These are phyloP conservation scores for Wickerhamomyces mucosus DNA, from an alignment of 805 yeast genomes.

Conservation along the genomic window DNA sequence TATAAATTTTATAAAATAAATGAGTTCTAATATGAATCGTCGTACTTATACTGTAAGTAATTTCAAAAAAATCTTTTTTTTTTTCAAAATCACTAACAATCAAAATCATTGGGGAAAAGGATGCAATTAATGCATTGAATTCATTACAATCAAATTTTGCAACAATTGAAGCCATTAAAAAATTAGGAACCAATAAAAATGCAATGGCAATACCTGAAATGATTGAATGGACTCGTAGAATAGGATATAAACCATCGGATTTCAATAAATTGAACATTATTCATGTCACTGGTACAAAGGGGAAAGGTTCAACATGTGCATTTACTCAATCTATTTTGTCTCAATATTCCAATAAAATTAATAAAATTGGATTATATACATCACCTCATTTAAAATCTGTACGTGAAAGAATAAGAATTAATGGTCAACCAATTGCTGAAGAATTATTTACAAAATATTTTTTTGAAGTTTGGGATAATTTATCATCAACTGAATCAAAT, in stretches of 20 bases:
- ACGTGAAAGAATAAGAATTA: conserved; percentile 80
- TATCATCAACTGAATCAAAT: conserved; percentile 52
- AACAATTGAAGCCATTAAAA: conserved; percentile 72
- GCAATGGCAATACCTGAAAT: conserved; percentile 76
- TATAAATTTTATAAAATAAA: too few relatives aligned
- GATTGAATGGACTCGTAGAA: conserved; percentile 66
- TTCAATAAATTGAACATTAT: conserved; percentile 69
- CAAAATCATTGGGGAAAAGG: conserved; percentile 25
- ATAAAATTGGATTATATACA: conserved; percentile 84
- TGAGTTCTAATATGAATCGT: too few relatives aligned
- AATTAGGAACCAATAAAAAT: conserved; percentile 52
- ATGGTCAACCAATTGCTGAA: conserved; percentile 80
- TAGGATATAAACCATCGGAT: conserved; percentile 58
- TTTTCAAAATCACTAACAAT: conserved; percentile 1
- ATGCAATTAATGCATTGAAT: conserved; percentile 80
- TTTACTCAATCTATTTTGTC: conserved; percentile 73
- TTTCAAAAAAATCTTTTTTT: not conserved
- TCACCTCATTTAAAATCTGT: conserved; percentile 94
- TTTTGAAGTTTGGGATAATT: conserved; percentile 86
- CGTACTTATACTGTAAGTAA: conserved; percentile 10
- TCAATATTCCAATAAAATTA: conserved; percentile 42
- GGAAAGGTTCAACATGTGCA: conserved; percentile 97
- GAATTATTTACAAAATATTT: conserved; percentile 78
- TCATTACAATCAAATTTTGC: conserved; percentile 87
- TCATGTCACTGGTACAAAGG: conserved; percentile 96